A percentile compares a stretch with the other conserved stretches of the same genome.
Evolutionary conservation across 2,329 filamentous ascomycete species (phyloP).

Genomic region (Ciborinia camelliae): DNA sequence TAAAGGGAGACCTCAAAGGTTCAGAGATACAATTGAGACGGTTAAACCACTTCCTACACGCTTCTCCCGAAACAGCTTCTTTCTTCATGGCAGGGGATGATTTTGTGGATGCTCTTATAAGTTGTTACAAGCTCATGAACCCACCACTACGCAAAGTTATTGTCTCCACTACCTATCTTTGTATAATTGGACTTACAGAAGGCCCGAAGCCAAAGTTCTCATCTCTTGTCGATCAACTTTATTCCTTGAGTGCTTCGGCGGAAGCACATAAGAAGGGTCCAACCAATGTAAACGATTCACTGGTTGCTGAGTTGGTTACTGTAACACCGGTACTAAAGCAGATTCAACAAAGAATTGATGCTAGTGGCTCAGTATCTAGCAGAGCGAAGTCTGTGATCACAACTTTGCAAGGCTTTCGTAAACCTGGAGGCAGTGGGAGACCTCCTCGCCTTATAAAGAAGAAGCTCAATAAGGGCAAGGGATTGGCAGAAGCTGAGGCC

Average conservation of each 20-base stretch:
- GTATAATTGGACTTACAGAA: constrained; percentile 67
- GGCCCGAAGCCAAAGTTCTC: constrained; percentile 66
- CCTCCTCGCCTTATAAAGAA: constrained; percentile 46
- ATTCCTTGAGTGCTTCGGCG: constrained; percentile 70
- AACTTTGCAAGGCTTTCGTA: constrained; percentile 58
- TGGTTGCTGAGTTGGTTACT: constrained; percentile 80
- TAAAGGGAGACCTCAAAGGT: constrained; percentile 52
- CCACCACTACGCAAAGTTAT: constrained; percentile 63
- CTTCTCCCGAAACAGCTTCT: constrained; percentile 53
- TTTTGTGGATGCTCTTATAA: constrained; percentile 73
- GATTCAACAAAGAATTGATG: constrained; percentile 53
- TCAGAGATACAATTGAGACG: constrained; percentile 54
- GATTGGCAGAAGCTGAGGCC: constrained; percentile 66
- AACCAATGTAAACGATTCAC: constrained; percentile 59
- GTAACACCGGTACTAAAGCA: constrained; percentile 71
- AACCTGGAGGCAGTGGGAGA: constrained; percentile 50
- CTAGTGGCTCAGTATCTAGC: constrained; percentile 47
- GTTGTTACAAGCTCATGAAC: constrained; percentile 62
- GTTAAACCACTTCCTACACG: constrained; percentile 62
- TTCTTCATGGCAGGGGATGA: constrained; percentile 82
- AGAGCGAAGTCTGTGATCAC: constrained; percentile 59
- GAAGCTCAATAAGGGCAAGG: constrained; percentile 16
- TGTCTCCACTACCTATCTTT: constrained; percentile 71
- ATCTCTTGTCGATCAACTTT: constrained; percentile 77
- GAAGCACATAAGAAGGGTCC: constrained; percentile 59